Base-by-base conservation (phyloP, 176 grass and related monocot species). In the Saccharum spontaneum region DNA sequence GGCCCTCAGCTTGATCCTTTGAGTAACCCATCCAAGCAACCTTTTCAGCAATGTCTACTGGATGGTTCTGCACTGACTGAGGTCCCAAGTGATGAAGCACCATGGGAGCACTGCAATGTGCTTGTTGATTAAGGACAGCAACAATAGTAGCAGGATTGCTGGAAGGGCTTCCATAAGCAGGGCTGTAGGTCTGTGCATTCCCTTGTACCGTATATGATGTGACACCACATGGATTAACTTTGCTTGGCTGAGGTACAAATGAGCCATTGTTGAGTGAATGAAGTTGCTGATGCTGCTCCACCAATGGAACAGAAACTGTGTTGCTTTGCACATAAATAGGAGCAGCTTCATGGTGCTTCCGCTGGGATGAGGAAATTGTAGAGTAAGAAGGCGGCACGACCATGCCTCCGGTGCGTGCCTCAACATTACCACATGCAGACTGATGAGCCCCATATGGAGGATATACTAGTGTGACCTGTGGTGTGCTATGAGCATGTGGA, bases 21-120 rank as follows among this genome's bases (percentile, higher is more conserved):
- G 80, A 72, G 79, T 96, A 96, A 71, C 91, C 91, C 93, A 99
- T 96, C 5, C 84, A 70, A 67, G 88, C 91, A 80, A 82, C 91
- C 78, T 92, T 94, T 67, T 99, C 97, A 4, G 87, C 77, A 61
- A 94, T 89, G 34, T 94, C 94, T 17, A 83, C 86, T 0, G 88
- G 91, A 18, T 88, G 91, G 78, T 88, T 89, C 41, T 86, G 90
- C 60, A 94, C 28, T 30, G 79, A 18, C 52, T 91, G 92, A 1
- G 88, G 62, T 61, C 89, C 80, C 43, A 91, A 36, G 76, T 94
- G 92, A 79, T 82, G 86, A 40, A 80, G 82, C 59, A 89, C 65
- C 69, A 85, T 83, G 2, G 92, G 39, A 81, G 66, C 79, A 85
- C 81, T 89, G 74, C 54, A 31, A 24, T 82, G 86, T n/a, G 90